Conservation (phyloP, 1,284 basidiomycete genomes). For the Lignosus rhinocerotis region DNA sequence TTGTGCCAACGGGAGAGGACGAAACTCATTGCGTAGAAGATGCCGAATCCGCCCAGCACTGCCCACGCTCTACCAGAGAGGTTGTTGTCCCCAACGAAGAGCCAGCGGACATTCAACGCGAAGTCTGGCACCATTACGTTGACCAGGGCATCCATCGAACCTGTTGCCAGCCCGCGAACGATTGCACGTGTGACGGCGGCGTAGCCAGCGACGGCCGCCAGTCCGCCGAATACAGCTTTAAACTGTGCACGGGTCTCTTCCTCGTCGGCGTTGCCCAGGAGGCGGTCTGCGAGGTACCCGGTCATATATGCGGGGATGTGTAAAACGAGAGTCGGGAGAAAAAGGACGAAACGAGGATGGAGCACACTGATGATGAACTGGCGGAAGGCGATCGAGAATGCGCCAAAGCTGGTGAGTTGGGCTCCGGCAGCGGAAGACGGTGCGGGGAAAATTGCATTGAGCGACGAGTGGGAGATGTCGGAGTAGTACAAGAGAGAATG, state of each 20-base stretch:
- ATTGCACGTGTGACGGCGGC: slow-evolving; percentile 16
- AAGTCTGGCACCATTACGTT: slow-evolving; percentile 2
- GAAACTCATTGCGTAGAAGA: slow-evolving; percentile 18
- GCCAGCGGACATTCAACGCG: slow-evolving; percentile 11
- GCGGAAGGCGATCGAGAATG: slow-evolving; percentile 71
- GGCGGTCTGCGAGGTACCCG: slow-evolving; percentile 65
- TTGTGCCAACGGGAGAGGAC: slow-evolving; percentile 49
- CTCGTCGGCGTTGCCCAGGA: slow-evolving; percentile 67
- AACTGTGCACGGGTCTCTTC: slow-evolving; percentile 90
- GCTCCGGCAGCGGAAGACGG: slow-evolving; percentile 39
- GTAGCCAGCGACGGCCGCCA: slow-evolving; percentile 61
- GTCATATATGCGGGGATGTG: slow-evolving; percentile 83
- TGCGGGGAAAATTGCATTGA: slow-evolving; percentile 69
- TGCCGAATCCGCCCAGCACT: slow-evolving; percentile 11
- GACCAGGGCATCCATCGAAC: background rate
- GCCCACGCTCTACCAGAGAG: slow-evolving; percentile 10
- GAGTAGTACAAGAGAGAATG: slow-evolving; percentile 81
- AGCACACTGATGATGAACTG: slow-evolving; percentile 73
- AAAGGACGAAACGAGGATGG: slow-evolving; percentile 78
- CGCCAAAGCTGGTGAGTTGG: slow-evolving; percentile 63
- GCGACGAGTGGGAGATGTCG: slow-evolving; percentile 65
- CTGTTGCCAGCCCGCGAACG: slow-evolving; percentile 3
- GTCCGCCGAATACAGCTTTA: slow-evolving; percentile 83
- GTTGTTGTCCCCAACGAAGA: slow-evolving; percentile 5
- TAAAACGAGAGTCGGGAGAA: slow-evolving; percentile 77